Evolutionary conservation across 306 rosid genomes (phyloP).

Genomic region (Urtica urens): DNA sequence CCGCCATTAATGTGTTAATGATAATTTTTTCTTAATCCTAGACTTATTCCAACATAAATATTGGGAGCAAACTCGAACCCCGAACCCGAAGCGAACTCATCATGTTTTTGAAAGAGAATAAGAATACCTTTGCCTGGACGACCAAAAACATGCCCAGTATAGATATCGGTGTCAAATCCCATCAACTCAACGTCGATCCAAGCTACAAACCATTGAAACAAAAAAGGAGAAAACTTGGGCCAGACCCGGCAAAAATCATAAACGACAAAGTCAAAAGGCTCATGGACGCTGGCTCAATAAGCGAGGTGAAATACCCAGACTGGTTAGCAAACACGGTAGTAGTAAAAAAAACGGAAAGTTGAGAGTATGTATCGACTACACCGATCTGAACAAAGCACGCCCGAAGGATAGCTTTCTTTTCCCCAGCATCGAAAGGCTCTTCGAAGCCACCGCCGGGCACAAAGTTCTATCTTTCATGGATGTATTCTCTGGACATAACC

Average conservation of each 20-base stretch:
- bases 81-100: too few species aligned
- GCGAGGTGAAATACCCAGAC: background rate
- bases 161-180: background rate
- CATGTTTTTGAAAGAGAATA: too few species aligned
- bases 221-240: background rate
- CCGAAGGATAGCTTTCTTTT: background rate
- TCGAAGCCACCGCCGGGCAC: background rate
- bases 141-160: background rate
- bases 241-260: background rate
- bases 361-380: background rate
- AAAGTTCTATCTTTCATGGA: background rate
- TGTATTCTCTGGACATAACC: background rate
- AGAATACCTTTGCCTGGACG: background rate
- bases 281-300: background rate
- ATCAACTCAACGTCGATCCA: background rate
- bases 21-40: too few species aligned
- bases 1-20: too few species aligned
- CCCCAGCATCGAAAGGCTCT: background rate
- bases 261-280: background rate
- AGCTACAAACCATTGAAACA: background rate
- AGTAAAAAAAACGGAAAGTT: too few species aligned
- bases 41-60: too few species aligned
- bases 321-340: too few species aligned
- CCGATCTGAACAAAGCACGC: too few species aligned
- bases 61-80: too few species aligned